These are phyloP conservation scores for Hypoxylon crocopeplum DNA, from an alignment of 495 filamentous ascomycete genomes.

Conservation along the genomic window DNA sequence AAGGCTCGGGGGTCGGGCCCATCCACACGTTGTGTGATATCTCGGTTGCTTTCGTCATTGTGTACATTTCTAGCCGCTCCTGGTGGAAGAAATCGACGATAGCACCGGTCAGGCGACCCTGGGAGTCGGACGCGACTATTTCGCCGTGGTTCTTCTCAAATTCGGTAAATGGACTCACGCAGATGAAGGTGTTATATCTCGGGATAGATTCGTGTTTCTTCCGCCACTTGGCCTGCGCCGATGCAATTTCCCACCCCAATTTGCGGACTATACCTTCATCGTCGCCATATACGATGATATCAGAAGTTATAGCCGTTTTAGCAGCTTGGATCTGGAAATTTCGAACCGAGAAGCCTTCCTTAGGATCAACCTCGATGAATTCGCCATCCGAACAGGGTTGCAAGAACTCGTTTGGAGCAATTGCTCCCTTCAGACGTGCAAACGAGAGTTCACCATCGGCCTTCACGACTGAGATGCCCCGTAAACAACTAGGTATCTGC, in stretches of 20 bases:
- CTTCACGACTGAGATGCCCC: constrained; percentile 87
- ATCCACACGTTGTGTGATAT: constrained; percentile 90
- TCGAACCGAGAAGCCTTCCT: constrained; percentile 80
- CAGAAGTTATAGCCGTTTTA: constrained; percentile 86
- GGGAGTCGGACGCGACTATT: constrained; percentile 76
- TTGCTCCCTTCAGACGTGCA: constrained; percentile 85
- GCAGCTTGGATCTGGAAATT: constrained; percentile 98
- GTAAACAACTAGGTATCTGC: constrained; percentile 78
- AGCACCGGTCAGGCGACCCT: constrained; percentile 73
- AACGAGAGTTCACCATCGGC: constrained; percentile 77
- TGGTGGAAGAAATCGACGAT: constrained; percentile 92
- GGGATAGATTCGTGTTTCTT: constrained; percentile 65
- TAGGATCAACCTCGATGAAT: constrained; percentile 82
- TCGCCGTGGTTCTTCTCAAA: constrained; percentile 75
- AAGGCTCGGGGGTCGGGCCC: constrained; percentile 82
- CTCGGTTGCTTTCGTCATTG: constrained; percentile 88
- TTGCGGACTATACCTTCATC: constrained; percentile 66
- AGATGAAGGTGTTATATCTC: constrained; percentile 84
- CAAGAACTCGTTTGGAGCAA: constrained; percentile 81
- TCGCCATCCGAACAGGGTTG: constrained; percentile 48
- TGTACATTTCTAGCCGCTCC: constrained; percentile 90
- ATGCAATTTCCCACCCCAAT: constrained; percentile 73
- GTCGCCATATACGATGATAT: constrained; percentile 90
- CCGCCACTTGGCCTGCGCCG: constrained; percentile 78
- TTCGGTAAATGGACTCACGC: constrained; percentile 68